These are phyloP conservation scores for Pachyrhizus erosus DNA, from an alignment of 306 rosid species.

Conservation along the genomic window DNA sequence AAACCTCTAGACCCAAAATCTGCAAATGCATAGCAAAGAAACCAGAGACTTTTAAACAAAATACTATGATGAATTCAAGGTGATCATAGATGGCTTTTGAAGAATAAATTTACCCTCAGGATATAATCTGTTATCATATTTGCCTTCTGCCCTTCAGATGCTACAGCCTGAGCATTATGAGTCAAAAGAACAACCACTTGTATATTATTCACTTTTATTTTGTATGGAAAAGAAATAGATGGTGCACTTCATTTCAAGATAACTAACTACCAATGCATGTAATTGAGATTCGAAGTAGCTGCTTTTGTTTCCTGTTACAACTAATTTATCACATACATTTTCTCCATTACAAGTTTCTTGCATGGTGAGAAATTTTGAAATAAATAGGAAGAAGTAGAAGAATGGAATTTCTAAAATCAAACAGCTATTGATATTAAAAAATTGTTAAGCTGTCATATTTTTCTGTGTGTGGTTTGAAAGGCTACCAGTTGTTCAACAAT, in stretches of 20 bases:
- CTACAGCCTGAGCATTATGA: conserved; percentile 62
- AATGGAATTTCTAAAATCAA: background rate
- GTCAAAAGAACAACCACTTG: conserved; percentile 25
- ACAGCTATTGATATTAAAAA: background rate
- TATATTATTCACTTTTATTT: conserved; percentile 13
- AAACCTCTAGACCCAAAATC: conserved; percentile 66
- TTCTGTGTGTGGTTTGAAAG: background rate
- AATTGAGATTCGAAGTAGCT: background rate
- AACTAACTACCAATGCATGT: background rate
- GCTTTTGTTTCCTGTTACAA: background rate
- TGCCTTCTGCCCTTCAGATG: conserved; percentile 75
- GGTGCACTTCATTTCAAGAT: background rate
- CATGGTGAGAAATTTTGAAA: background rate
- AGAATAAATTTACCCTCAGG: conserved; percentile 61
- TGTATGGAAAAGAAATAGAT: conserved; percentile 22
- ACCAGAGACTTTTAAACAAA: background rate
- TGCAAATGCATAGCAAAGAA: conserved; percentile 40
- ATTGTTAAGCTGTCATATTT: background rate
- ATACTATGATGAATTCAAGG: background rate
- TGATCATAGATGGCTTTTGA: conserved; percentile 19
- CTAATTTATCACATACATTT: background rate
- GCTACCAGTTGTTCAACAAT: background rate
- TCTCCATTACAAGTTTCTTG: background rate
- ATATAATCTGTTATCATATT: conserved; percentile 77
- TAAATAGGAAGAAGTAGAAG: background rate